Percentiles rank a stretch among this genome's conserved stretches.
Conservation (phyloP, 1,284 basidiomycete species). For the Neolentinus lepideus region DNA sequence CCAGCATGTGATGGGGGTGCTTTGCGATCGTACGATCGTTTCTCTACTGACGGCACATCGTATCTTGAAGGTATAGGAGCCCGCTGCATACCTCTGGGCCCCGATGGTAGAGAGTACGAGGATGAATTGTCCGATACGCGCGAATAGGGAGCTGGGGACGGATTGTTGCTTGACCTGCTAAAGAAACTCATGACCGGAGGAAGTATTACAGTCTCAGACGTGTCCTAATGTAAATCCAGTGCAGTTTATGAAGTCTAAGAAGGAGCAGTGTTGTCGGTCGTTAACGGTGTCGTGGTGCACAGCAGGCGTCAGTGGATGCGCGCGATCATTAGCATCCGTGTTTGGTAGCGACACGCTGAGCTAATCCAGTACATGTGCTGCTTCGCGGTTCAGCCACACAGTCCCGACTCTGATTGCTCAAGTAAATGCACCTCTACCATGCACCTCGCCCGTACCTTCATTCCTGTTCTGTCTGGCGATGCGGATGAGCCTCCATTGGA, state of each 20-base stretch:
- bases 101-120: constrained; percentile 12
- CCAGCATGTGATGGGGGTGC: constrained; percentile 25
- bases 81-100: constrained; percentile 20
- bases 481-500: neutral
- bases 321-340: neutral
- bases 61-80: constrained; percentile 33
- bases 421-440: neutral
- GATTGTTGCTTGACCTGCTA: constrained; percentile 28
- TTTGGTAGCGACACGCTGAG: neutral
- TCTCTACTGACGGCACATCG: constrained; percentile 53
- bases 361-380: neutral
- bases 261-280: neutral
- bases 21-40: constrained; percentile 38
- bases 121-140: constrained; percentile 33
- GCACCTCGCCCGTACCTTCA: neutral
- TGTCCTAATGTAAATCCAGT: no score
- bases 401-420: neutral
- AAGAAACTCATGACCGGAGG: constrained; percentile 42
- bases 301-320: neutral
- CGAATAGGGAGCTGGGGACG: constrained; percentile 37
- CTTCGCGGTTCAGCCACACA: constrained; percentile 1
- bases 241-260: no score
- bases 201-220: neutral
- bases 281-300: neutral
- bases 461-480: neutral